Evolutionary conservation across 2,329 filamentous ascomycete species (phyloP), one percentile per base, ranked within the genome.

Genomic region (Diaporthe caulivora): DNA sequence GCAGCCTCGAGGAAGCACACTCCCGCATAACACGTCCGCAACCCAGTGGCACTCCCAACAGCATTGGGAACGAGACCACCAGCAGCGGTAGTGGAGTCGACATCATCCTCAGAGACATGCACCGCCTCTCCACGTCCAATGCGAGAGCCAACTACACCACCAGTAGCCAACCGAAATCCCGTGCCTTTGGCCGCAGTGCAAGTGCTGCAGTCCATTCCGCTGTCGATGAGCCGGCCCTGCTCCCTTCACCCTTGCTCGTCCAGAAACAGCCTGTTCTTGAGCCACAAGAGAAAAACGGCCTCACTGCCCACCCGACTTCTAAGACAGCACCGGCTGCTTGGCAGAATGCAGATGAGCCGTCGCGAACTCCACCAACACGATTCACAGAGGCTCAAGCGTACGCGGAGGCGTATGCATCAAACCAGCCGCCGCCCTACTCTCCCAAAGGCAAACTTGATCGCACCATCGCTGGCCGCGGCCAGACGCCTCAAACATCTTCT

Each of bases 1-100:
- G 79, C 34, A 81, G 82, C 69, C 77, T 85, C 0, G 78, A 78
- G 34, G 83, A 84, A 47, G 84, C 84, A 1, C 82, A 84, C 70
- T 78, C 80, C 5, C 83, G 82, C 44, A 85, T 86, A 72, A 83
- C 82, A 11, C 77, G 80, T 6, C 78, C n/a, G 70, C 74, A 15
- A 73, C 34, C 57, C 15, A 53, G 11, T 21, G 44, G 53, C 6
- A 72, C 13, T 2, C 74, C 73, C 10, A 72, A 44, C 2, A 73
- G 76, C 37, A 67, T 13, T 10, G 62, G 68, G 17, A 42, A 58
- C 6, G 74, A 75, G 26, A 64, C 31, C 55, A 29, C 44, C 2
- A 29, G 60, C 24, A 58, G 29, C 34, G 37, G 26, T 8, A 64
- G 44, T 40, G 58, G 65, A 4, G 60, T 47, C 65, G 67, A 64